Percentiles rank a stretch among this genome's conserved stretches.
These are phyloP conservation scores for Wickerhamomyces ciferrii DNA, from an alignment of 805 yeast species.

Conservation along the genomic window DNA sequence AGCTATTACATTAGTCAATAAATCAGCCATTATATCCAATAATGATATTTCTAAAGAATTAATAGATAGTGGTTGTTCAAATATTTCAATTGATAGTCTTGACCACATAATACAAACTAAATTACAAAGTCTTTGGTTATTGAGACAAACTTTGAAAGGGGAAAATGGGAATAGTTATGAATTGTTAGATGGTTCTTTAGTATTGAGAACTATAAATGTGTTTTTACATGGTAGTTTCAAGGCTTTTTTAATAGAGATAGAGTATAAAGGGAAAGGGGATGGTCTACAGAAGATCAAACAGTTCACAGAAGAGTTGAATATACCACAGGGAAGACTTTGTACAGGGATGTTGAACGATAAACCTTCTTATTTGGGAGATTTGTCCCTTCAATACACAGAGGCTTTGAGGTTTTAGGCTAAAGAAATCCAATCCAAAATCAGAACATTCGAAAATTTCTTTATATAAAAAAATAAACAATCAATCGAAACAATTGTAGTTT, in stretches of 20 bases:
- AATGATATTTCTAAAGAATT: conserved; percentile 21
- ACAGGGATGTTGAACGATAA: conserved; percentile 25
- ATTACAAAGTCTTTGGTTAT: conserved; percentile 64
- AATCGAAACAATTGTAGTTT: too few species aligned
- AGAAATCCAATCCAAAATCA: too few species aligned
- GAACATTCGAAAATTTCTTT: too few species aligned
- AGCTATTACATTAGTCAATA: conserved; percentile 16
- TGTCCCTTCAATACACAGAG: conserved; percentile 8
- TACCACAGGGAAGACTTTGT: conserved; percentile 33
- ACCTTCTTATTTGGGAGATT: conserved; percentile 5
- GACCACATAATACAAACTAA: conserved; percentile 51
- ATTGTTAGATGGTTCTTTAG: conserved; percentile 34
- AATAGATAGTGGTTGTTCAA: conserved; percentile 45
- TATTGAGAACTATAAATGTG: conserved; percentile 63
- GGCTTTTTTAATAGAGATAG: conserved; percentile 59
- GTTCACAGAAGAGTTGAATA: conserved; percentile 30
- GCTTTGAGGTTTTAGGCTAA: neutral
- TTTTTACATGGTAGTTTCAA: conserved; percentile 70
- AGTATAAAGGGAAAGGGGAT: conserved; percentile 1
- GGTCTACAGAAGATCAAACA: conserved; percentile 9
- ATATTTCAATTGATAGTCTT: conserved; percentile 51
- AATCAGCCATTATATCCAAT: conserved; percentile 22
- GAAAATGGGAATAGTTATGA: conserved; percentile 70
- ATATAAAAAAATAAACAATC: too few species aligned
- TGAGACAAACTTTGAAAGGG: conserved; percentile 65